A percentile compares a stretch with the other conserved stretches of the same genome.
Evolutionary conservation across 75 land plant species (phyloP).

Genomic region (Adiantum capillusveneris): DNA sequence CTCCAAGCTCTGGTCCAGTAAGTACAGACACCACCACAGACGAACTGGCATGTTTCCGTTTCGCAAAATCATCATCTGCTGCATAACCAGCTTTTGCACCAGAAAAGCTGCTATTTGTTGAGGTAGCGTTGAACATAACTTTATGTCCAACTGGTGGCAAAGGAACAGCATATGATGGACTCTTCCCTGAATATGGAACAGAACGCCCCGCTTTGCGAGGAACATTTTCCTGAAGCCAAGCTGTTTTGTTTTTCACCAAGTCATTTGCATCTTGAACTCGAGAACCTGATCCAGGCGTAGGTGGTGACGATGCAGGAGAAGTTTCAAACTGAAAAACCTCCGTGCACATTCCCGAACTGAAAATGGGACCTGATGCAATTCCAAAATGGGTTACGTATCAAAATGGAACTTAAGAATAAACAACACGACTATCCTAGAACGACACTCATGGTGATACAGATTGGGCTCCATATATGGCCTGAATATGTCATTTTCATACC

Average conservation of each 20-base stretch:
- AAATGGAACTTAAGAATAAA: no score
- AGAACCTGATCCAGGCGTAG: slow-evolving; percentile 7
- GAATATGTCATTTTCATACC: no score
- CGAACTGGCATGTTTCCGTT: slow-evolving; percentile 14
- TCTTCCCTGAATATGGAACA: slow-evolving; percentile 5
- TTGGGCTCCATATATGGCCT: no score
- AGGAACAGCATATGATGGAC: slow-evolving; percentile 40
- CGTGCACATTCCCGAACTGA: slow-evolving; percentile 93
- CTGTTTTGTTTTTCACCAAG: slow-evolving; percentile 28
- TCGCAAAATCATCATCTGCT: not conserved
- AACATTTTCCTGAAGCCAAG: not conserved
- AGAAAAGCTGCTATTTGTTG: slow-evolving; percentile 23
- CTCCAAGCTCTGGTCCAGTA: slow-evolving; percentile 69
- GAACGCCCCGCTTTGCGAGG: not conserved
- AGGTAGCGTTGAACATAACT: slow-evolving; percentile 9
- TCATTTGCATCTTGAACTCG: not conserved
- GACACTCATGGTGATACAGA: no score
- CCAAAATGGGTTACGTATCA: no score
- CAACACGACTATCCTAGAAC: no score
- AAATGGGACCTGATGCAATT: slow-evolving; percentile 61
- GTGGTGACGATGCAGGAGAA: slow-evolving; percentile 31
- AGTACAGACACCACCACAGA: slow-evolving; percentile 84
- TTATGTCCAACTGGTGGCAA: slow-evolving; percentile 36
- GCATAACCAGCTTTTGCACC: slow-evolving; percentile 3
- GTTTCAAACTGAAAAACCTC: slow-evolving; percentile 92